These are phyloP conservation scores for Debaryomyces psychrophilus DNA, from an alignment of 1,139 yeast species.

Conservation along the genomic window DNA sequence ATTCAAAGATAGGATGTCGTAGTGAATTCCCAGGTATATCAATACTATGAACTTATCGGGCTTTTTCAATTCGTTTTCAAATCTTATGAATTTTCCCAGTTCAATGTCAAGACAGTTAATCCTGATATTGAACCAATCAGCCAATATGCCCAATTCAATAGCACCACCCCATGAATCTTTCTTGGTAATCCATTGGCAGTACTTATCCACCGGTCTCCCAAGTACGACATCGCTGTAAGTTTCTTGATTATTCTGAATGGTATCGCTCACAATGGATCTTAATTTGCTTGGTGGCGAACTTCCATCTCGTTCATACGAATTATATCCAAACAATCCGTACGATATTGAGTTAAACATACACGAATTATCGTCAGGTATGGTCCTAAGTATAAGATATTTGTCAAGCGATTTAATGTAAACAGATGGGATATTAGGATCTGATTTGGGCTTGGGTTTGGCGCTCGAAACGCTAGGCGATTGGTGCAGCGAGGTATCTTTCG, in stretches of 20 bases:
- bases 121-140: conserved; percentile 54
- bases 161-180: conserved; percentile 86
- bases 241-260: conserved; percentile 47
- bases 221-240: conserved; percentile 60
- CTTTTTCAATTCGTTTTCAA: conserved; percentile 43
- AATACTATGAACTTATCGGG: conserved; percentile 51
- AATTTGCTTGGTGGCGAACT: conserved; percentile 41
- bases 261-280: conserved; percentile 49
- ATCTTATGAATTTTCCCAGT: conserved; percentile 60
- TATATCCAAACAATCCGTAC: conserved; percentile 48
- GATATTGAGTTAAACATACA: conserved; percentile 74
- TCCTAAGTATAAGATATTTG: conserved; percentile 50
- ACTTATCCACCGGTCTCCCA: conserved; percentile 54
- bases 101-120: conserved; percentile 72
- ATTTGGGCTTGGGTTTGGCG: background rate
- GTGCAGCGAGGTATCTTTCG: conserved; percentile 11
- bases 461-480: conserved; percentile 4
- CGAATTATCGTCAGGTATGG: conserved; percentile 79
- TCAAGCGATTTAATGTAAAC: conserved; percentile 25
- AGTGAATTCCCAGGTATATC: conserved; percentile 75
- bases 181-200: conserved; percentile 63
- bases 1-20: conserved; percentile 61
- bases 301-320: conserved; percentile 20
- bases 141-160: conserved; percentile 70
- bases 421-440: conserved; percentile 30